phyloP scores from a whole-genome alignment of 371 early-diverging fungal species.

The Apophysomyces ossiformis region DNA sequence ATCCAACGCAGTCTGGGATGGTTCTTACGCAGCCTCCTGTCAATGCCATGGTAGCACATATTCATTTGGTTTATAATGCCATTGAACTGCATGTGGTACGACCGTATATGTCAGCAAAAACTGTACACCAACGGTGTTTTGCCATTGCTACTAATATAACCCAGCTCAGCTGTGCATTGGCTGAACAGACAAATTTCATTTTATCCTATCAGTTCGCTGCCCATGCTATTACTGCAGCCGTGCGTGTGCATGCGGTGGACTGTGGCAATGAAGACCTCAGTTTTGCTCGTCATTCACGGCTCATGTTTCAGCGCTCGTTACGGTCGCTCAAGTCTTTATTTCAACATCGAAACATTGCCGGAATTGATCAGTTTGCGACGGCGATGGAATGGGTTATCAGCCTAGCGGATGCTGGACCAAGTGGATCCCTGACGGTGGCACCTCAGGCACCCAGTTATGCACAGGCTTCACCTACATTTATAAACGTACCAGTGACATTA shows the following conservation, averaged over 20 bases:
- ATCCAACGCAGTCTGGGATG: conserved; percentile 17
- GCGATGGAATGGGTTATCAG: neutral
- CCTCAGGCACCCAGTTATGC: neutral
- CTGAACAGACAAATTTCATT: conserved; percentile 27
- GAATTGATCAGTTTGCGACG: conserved; percentile 25
- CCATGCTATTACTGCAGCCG: conserved; percentile 39
- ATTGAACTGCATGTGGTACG: conserved; percentile 28
- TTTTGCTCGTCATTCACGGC: conserved; percentile 36
- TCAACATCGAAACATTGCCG: conserved; percentile 24
- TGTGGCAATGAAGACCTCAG: conserved; percentile 26
- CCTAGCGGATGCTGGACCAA: neutral
- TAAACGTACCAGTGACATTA: neutral
- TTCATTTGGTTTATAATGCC: conserved; percentile 36
- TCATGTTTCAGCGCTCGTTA: conserved; percentile 47
- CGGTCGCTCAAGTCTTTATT: conserved; percentile 23
- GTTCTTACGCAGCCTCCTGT: conserved; percentile 38
- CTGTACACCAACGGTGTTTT: conserved; percentile 27
- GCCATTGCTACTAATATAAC: conserved; percentile 32
- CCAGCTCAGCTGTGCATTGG: conserved; percentile 26
- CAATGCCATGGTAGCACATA: conserved; percentile 35
- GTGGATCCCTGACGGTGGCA: neutral
- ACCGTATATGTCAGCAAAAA: conserved; percentile 20
- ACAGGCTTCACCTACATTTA: neutral
- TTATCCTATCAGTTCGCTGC: conserved; percentile 29
- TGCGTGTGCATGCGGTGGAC: conserved; percentile 45